phyloP scores from a whole-genome alignment of 2,329 filamentous ascomycete species.

The Colletotrichum agaves region DNA sequence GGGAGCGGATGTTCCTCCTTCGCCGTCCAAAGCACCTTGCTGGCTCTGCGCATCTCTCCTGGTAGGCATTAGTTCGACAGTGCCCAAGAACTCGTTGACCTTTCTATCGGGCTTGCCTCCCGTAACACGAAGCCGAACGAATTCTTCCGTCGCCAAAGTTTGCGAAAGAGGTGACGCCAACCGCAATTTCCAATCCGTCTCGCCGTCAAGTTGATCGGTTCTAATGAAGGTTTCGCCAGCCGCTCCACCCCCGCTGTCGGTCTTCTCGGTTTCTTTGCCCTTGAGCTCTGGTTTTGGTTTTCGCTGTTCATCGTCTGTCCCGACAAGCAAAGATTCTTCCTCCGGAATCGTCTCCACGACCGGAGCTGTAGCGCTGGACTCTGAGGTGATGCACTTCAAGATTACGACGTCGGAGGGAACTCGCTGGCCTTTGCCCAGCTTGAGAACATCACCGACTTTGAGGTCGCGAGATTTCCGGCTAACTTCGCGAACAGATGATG shows the following conservation, averaged over 20 bases:
- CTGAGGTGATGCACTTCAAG: slow-evolving; percentile 79
- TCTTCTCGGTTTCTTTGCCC: slow-evolving; percentile 47
- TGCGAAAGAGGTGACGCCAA: slow-evolving; percentile 89
- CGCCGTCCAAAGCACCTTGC: slow-evolving; percentile 48
- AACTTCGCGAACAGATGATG: slow-evolving; percentile 70
- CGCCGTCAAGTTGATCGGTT: slow-evolving; percentile 96
- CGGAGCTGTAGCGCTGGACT: slow-evolving; percentile 52
- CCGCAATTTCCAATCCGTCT: slow-evolving; percentile 98
- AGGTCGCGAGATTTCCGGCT: slow-evolving; percentile 87
- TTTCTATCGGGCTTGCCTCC: slow-evolving; percentile 92
- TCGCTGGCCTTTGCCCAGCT: slow-evolving; percentile 89
- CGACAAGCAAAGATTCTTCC: slow-evolving; percentile 55
- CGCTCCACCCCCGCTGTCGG: slow-evolving; percentile 52
- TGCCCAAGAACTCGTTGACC: slow-evolving; percentile 96
- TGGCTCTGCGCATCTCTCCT: slow-evolving; percentile 59
- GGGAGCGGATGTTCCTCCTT: slow-evolving; percentile 69
- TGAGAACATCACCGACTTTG: slow-evolving; percentile 95
- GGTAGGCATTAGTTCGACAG: slow-evolving; percentile 76
- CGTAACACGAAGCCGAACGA: slow-evolving; percentile 75
- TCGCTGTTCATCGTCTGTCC: slow-evolving; percentile 49
- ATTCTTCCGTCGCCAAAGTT: slow-evolving; percentile 76
- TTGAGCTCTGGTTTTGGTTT: slow-evolving; percentile 42
- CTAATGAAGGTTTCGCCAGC: slow-evolving; percentile 94
- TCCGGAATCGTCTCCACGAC: slow-evolving; percentile 39
- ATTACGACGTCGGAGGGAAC: slow-evolving; percentile 96